Conservation (phyloP, 768 basidiomycete species). For the Botryobasidium botryosum region DNA sequence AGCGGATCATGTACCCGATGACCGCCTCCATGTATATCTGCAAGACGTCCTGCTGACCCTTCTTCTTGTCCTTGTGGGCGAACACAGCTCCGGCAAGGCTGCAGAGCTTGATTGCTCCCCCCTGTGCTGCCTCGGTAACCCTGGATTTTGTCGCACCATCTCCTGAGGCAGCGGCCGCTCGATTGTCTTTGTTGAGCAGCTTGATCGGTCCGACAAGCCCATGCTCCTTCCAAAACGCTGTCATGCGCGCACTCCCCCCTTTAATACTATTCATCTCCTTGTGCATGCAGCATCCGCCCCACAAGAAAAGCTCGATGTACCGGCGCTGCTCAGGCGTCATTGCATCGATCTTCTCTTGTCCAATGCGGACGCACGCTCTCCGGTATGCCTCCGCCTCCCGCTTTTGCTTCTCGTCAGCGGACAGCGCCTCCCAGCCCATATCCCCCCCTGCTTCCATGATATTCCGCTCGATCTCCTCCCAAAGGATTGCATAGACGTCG, state of each 20-base stretch:
- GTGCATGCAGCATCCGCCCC: constrained; percentile 26
- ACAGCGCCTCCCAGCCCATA: not conserved
- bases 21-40: constrained; percentile 14
- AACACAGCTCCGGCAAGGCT: constrained; percentile 20
- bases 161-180: constrained; percentile 11
- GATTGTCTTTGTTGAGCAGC: constrained; percentile 21
- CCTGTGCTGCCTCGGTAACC: constrained; percentile 13
- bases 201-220: constrained; percentile 15
- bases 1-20: constrained; percentile 16
- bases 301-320: constrained; percentile 21
- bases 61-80: constrained; percentile 23
- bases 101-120: constrained; percentile 18
- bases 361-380: constrained; percentile 10
- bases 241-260: constrained; percentile 19
- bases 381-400: constrained; percentile 13
- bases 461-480: not conserved
- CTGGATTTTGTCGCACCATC: constrained; percentile 10
- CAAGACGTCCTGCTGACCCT: constrained; percentile 20
- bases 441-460: not conserved
- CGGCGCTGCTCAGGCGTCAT: constrained; percentile 10
- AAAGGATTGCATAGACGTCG: not conserved
- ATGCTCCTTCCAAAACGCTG: constrained; percentile 16
- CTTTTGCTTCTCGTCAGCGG: constrained; percentile 11
- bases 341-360: constrained; percentile 10
- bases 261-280: constrained; percentile 24